Base-by-base conservation (phyloP, 2,329 filamentous ascomycete species). In the Fonsecaea pedrosoi region DNA sequence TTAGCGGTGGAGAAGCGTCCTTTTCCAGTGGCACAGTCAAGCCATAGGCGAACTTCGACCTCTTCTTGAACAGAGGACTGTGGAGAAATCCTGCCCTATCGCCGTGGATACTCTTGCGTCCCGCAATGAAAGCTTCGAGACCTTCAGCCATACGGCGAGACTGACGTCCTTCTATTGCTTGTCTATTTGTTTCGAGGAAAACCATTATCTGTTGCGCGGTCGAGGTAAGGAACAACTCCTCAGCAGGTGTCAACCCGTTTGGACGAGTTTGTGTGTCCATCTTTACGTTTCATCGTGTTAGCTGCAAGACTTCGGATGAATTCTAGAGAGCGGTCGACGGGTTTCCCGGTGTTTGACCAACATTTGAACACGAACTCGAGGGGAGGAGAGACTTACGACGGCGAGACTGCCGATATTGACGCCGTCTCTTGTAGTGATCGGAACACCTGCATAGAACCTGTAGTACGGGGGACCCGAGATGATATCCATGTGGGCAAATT, bases 341-440 rank as follows among this genome's bases (percentile, higher is more conserved):
- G 21, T 25, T 21, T 25, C 21, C 7, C 8, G 4, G 18, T 12
- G 10, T 12, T 25, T 25, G 45, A 8, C 45, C 18, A 25, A 21
- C 4, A 50, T 10, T 3, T 10, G 12, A 25, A 50, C 18, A 50
- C 21, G 15, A 50, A 50, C 45, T 21, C 18, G 21, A 25, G 6
- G 42, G 18, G 45, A 25, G 18, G 45, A 50, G 45, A 50, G 18
- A 25, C 45, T 50, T 50, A 50, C 45, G 15, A 77, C 67, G 54
- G 73, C 76, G 12, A 77, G 58, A 59, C 71, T 75, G n/a, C 75
- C 75, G 54, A 77, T 77, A 63, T 74, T 76, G 63, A 76, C 71
- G 3, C 74, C 74, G 34, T 70, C 71, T 40, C 69, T 72, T n/a
- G 75, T 76, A 13, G 67, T 75, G 35, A 77, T 64, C 12, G 75